Base-by-base conservation (phyloP, 1,284 basidiomycete species). In the Rhodotorula sp. region DNA sequence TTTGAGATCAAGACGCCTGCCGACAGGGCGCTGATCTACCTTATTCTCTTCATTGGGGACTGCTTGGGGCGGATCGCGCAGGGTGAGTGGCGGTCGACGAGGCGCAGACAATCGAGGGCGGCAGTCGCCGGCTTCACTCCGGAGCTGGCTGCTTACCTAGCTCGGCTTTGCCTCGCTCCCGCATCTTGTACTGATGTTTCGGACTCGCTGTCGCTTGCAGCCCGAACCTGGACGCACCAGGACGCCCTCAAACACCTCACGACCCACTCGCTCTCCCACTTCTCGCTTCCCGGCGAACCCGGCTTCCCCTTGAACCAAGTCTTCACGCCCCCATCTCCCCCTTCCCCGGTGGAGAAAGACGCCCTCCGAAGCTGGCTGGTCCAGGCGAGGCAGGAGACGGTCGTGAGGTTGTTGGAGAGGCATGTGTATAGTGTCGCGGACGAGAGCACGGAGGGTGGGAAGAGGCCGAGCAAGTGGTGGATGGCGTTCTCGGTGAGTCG, bases 381-480 rank as follows among this genome's bases (percentile, higher is more conserved):
- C 9, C 96, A 99, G 82, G 90, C 90, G 6, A 87, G 96, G 60
- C 92, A 94, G 81, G 96, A 99, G 80, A 84, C 94, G 32, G 90
- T 92, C 24, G 84, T 87, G 20, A 87, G 96, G 53, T 82, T 99
- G 64, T 86, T 94, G 46, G 93, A 96, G 77, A 46, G 53, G 27
- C 86, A 88, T 67, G 84, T 99, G 52, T 99, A 98, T 72, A 67
- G 62, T 70, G 58, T 86, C 89, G 46, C n/a, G 10, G 68, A 70
- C 53, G 30, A 47, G 32, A 52, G 47, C 15, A 66, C 68, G 77
- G 85, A 94, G 83, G 86, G 90, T 59, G 87, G 89, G 7, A 88
- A 89, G 67, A 92, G 90, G 79, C 94, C 96, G 2, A 96, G 90
- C 85, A 99, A 99, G 82, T 99, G 95, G 95, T 99, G 96, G 96